These are phyloP conservation scores for Leccinellum albellum DNA, from an alignment of 768 basidiomycete genomes.

Conservation along the genomic window DNA sequence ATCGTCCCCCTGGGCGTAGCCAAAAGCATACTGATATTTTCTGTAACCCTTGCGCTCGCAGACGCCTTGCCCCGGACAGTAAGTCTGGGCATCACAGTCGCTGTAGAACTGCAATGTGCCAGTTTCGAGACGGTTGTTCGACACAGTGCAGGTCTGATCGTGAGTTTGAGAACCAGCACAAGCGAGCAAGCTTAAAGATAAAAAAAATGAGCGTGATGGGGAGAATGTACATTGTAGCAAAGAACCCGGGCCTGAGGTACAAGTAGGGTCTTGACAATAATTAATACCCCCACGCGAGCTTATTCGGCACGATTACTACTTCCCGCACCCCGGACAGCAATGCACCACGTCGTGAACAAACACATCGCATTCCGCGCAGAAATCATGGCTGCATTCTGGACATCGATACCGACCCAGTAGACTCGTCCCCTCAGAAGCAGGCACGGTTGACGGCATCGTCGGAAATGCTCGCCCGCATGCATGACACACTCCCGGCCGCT, in stretches of 20 bases:
- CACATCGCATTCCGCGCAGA: constrained; percentile 94
- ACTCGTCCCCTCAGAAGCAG: constrained; percentile 65
- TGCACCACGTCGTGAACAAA: constrained; percentile 95
- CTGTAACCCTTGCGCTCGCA: constrained; percentile 71
- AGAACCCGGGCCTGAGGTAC: too few relatives aligned
- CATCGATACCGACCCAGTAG: constrained; percentile 87
- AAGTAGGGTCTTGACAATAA: background rate
- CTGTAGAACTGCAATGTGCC: constrained; percentile 79
- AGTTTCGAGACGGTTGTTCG: constrained; percentile 63
- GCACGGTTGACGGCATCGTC: constrained; percentile 32
- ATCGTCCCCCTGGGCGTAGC: constrained; percentile 42
- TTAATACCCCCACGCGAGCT: background rate
- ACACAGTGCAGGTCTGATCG: constrained; percentile 47
- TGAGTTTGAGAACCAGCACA: constrained; percentile 45
- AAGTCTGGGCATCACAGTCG: constrained; percentile 71
- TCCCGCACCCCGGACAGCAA: constrained; percentile 86
- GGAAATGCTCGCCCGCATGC: constrained; percentile 78
- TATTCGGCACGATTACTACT: constrained; percentile 33
- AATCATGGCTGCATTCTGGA: constrained; percentile 79
- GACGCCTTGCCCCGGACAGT: constrained; percentile 51
- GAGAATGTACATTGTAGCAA: background rate
- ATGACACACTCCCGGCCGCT: constrained; percentile 52
- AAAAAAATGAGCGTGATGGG: constrained; percentile 51
- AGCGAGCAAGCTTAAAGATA: constrained; percentile 38
- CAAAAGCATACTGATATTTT: constrained; percentile 74